These are phyloP conservation scores for Pythium monospermum DNA, from an alignment of 352 stramenopile species.

Conservation along the genomic window DNA sequence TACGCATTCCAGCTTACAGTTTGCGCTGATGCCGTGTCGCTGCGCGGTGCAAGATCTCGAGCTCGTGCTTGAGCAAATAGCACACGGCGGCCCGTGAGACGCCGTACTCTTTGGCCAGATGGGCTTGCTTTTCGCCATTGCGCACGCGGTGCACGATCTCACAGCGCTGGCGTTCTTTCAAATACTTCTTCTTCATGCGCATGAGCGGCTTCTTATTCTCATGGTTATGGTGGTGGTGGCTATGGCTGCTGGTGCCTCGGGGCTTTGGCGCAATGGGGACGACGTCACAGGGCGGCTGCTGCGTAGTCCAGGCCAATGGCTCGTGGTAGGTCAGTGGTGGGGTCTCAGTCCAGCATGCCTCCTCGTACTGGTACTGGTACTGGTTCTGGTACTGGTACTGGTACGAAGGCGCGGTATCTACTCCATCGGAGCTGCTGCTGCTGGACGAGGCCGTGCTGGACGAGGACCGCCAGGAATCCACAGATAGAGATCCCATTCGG, in stretches of 20 bases:
- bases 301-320: too few relatives aligned
- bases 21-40: too few relatives aligned
- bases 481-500: not conserved
- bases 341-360: too few relatives aligned
- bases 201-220: not conserved
- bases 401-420: not conserved
- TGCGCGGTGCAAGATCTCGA: too few relatives aligned
- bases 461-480: not conserved
- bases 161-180: constrained; percentile 36
- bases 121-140: constrained; percentile 50
- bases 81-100: constrained; percentile 52
- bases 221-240: not conserved
- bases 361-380: constrained; percentile 6
- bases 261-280: constrained; percentile 6
- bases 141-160: constrained; percentile 42
- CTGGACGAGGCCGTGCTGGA: too few relatives aligned
- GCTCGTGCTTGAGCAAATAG: too few relatives aligned
- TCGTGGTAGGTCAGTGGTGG: too few relatives aligned
- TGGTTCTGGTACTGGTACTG: constrained; percentile 2
- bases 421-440: constrained; percentile 4
- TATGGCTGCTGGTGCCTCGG: not conserved
- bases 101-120: constrained; percentile 61
- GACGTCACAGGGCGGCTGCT: too few relatives aligned
- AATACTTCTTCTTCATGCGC: too few relatives aligned
- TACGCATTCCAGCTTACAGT: too few relatives aligned